Base-by-base conservation (phyloP, 768 basidiomycete species). In the Leccinum rimulosum region DNA sequence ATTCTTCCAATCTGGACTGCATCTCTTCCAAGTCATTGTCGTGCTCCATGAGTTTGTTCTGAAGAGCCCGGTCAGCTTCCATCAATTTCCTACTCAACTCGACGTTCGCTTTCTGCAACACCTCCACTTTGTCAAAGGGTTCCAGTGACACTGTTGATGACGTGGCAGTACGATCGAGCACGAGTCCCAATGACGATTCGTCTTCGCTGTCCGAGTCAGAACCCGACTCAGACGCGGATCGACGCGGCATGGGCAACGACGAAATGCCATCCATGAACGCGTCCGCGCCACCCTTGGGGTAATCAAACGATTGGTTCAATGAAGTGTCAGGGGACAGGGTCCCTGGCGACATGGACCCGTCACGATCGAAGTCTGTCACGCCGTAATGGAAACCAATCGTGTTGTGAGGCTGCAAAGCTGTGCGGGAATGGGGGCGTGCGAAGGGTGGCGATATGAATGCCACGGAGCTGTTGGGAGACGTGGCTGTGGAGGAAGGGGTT, bases 21-120 rank as follows among this genome's bases (percentile, higher is more conserved):
- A 91, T 82, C 59, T 93, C 90, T 64, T 91, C 89, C 30, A 95
- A 73, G 66, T 94, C 88, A n/a, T 77, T 70, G 71, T 96, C 94
- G 64, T 93, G 91, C 54, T 93, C 89, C 11, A 74, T 72, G 14
- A 94, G 77, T 63, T 85, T 85, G 45, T 80, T 79, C 66, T 87
- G 84, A 50, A 91, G 69, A 1, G 82, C 84, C 48, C 82, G 76
- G 66, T 95, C 92, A 1, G 85, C 84, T 55, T 95, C 94, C 50
- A 83, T 75, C 35, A 92, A 74, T 71, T 91, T 93, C 64, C 85
- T 78, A 28, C 79, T 79, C n/a, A 95, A 75, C 35, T 95, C 94
- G 3, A 77, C 74, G 62, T 95, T 95, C 17, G 82, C 77, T 63
- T 86, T 82, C 70, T 87, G 84, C 61, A 95, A 71, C 6, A 83